Evolutionary conservation across 805 yeast species (phyloP), one percentile per base, ranked within the genome.

Genomic region (Debaryomyces castellii): DNA sequence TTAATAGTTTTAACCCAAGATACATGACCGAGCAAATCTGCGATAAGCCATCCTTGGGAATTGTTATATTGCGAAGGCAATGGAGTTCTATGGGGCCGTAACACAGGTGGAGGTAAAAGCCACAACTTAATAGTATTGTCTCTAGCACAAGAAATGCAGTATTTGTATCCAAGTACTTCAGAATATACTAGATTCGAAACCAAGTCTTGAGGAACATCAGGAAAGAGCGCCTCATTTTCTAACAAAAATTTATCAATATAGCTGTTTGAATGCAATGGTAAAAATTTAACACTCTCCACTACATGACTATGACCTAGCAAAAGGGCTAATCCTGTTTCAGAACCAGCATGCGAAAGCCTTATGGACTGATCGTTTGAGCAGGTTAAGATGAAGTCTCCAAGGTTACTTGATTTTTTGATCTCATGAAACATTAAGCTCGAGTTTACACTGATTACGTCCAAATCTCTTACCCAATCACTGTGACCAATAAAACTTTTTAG

Each of bases 281-380:
- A 74, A 51, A 89, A 82, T 35, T 75, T 75, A 8, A 80, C 83
- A 33, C 80, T 76, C 59, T 91, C 97, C 10, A 91, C 76, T 11
- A 89, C 97, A 65, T 89, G 96, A 12, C 76, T 75, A 64, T 91
- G 97, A 0, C 95, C 96, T 17, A 83, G 59, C 59, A 89, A 75
- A 37, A 82, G 67, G 0, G 87, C 80, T 6, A 84, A 62, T 1
- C 89, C 89, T 1, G 82, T 81, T 0, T 91, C 91, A 0, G 85
- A 73, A 18, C 73, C 73, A 51, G 81, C 73, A 63, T 83, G 87
- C 0, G 89, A 77, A 21, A 89, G 63, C 55, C 96, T 67, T 1
- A 83, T 76, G 39, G 87, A 78, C 46, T 85, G 88, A 62, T 89
- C 97, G 54, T 85, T 85, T 3, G 96, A 87, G 30, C 90, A 86